phyloP scores from a whole-genome alignment of 495 filamentous ascomycete genomes.

The Lasiosphaeriaceae sp. region DNA sequence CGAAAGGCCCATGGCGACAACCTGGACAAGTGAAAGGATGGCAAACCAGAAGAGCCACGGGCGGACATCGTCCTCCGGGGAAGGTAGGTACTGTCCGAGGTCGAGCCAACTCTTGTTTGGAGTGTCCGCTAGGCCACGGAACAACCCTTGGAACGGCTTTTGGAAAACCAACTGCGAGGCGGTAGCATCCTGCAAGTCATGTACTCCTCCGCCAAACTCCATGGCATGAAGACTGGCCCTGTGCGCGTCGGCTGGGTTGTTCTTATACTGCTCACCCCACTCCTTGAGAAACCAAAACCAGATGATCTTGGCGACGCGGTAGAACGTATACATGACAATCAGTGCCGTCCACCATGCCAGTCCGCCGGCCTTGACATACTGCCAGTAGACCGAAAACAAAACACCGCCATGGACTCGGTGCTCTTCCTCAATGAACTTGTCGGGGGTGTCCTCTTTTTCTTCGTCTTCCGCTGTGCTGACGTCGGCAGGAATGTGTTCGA shows the following conservation, averaged over 20 bases:
- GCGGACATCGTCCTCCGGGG: conserved; percentile 59
- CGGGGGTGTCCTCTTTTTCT: conserved; percentile 42
- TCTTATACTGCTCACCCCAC: conserved; percentile 74
- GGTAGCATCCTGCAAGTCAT: not conserved
- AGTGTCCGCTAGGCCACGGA: conserved; percentile 1
- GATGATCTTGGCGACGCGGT: conserved; percentile 55
- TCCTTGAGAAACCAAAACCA: conserved; percentile 79
- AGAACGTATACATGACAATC: conserved; percentile 53
- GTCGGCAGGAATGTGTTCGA: conserved; percentile 10
- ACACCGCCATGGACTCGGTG: conserved; percentile 72
- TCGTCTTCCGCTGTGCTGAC: conserved; percentile 4
- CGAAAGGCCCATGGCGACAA: conserved; percentile 49
- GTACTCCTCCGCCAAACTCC: not conserved
- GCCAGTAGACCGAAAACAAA: conserved; percentile 70
- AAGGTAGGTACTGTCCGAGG: conserved; percentile 46
- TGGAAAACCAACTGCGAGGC: not conserved
- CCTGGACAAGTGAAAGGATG: conserved; percentile 53
- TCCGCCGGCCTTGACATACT: conserved; percentile 73
- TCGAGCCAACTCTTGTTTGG: conserved; percentile 43
- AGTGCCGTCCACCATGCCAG: conserved; percentile 66
- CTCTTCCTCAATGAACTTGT: conserved; percentile 82
- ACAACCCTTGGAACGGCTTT: not conserved
- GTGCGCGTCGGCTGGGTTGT: not conserved
- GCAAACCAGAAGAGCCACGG: conserved; percentile 73
- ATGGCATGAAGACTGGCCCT: not conserved